Base-by-base conservation (phyloP, 139 green algal genomes). In the Chlorokybus atmophyticus region DNA sequence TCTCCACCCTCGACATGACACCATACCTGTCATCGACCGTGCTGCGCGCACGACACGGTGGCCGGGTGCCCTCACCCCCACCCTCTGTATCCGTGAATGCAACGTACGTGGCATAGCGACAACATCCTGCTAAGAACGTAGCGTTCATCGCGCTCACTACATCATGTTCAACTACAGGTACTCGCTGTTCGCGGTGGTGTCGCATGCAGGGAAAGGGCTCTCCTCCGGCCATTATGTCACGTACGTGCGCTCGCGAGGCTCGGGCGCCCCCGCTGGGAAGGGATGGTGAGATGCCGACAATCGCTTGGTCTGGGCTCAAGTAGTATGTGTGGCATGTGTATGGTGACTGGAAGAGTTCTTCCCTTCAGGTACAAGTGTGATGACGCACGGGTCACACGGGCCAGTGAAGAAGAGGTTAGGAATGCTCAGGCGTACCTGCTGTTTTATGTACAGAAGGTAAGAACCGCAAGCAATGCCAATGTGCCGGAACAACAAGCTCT, bases 281-380 rank as follows among this genome's bases (percentile, higher is more conserved):
- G 38, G 38, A 14, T 10, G 38, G 38, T 10, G 10, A 44, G 38
- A 14, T 14, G 38, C 38, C 38, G 38, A 10, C 38, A 14, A 10
- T 14, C 10, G 10, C 38, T 10, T 14, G 10, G 38, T 14, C 38
- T 10, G 10, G 38, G 38, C 38, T 14, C 10, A 14, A 28, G 57
- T 48, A 19, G 31, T 21, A 28, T 19, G n/a, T 17, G 25, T 49
- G 38, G 59, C 24, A 1, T 44, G 35, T 44, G 35, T 63, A 50
- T 0, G 74, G 72, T 1, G n/a, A 40, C 0, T 94, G 86, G n/a
- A n/a, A n/a, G n/a, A n/a, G n/a, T n/a, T n/a, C n/a, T n/a, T n/a
- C n/a, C n/a, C n/a, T n/a, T n/a, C n/a, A n/a, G n/a, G 86, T 94
- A 82, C 68, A 66, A 74, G 3, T 88, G 79, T 53, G 83, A 94